Evolutionary conservation across 208 protist species (phyloP).

Genomic region (Acanthamoeba culbertsoni): DNA sequence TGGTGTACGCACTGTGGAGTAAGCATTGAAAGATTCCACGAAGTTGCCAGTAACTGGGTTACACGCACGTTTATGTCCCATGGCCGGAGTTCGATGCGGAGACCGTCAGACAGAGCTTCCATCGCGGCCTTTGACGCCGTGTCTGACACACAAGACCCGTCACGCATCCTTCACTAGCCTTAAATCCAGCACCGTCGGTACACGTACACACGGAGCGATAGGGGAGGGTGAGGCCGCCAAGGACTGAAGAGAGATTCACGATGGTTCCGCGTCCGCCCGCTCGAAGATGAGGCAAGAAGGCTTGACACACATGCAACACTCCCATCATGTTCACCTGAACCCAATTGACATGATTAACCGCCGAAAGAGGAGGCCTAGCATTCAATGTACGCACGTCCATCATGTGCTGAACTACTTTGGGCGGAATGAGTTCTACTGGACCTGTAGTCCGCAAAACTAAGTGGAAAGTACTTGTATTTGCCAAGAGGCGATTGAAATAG

Average conservation of each 20-base stretch:
- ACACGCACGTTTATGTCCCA: neutral
- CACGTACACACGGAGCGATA: conserved; percentile 16
- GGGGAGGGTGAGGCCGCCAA: neutral
- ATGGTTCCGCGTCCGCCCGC: neutral
- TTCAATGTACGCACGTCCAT: neutral
- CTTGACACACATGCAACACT: conserved; percentile 5
- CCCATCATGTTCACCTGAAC: conserved; percentile 12
- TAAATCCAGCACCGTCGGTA: too few relatives aligned
- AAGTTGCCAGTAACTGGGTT: neutral
- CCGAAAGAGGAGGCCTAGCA: neutral
- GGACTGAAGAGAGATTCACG: neutral
- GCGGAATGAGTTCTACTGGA: neutral
- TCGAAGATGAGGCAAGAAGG: neutral
- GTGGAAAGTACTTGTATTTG: neutral
- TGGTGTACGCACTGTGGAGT: neutral
- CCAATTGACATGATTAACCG: neutral
- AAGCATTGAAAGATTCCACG: neutral
- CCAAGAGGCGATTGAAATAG: neutral
- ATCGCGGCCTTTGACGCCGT: neutral
- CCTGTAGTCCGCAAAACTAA: neutral
- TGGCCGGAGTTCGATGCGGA: neutral
- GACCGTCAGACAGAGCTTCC: neutral
- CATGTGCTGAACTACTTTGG: neutral
- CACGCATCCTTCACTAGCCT: neutral
- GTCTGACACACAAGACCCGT: neutral